phyloP scores from a whole-genome alignment of 2,329 filamentous ascomycete species.

The Colletotrichum spaethianum region DNA sequence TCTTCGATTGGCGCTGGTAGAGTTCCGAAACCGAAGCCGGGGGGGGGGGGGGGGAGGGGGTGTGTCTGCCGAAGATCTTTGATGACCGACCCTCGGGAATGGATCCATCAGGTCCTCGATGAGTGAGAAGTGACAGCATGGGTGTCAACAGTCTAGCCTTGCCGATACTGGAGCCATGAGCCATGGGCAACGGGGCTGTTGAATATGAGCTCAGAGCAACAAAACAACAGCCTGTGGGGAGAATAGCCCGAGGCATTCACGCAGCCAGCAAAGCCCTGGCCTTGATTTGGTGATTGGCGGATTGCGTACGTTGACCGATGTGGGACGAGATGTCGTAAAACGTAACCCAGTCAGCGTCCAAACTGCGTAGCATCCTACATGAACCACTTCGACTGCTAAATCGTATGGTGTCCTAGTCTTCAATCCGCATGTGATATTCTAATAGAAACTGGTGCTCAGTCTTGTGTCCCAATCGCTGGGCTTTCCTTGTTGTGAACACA shows the following conservation, averaged over 20 bases:
- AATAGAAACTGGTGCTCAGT: too few species aligned
- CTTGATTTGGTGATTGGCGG: too few species aligned
- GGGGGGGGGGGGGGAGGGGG: too few species aligned
- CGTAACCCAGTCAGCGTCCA: background rate
- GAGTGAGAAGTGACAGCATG: conserved; percentile 23
- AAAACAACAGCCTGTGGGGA: background rate
- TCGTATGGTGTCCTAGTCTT: too few species aligned
- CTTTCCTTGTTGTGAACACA: too few species aligned
- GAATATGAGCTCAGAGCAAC: too few species aligned
- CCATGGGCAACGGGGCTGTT: background rate
- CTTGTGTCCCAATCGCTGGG: too few species aligned
- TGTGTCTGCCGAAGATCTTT: background rate
- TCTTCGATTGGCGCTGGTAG: background rate
- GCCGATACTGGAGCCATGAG: conserved; percentile 1
- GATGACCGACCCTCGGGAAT: background rate
- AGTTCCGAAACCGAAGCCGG: background rate
- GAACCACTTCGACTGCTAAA: too few species aligned
- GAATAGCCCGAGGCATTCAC: background rate
- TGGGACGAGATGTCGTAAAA: background rate
- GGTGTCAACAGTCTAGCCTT: conserved; percentile 10
- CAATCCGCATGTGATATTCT: too few species aligned
- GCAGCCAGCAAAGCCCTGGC: too few species aligned
- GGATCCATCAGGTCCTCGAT: background rate
- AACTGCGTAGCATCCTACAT: background rate
- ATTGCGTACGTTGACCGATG: background rate